Conservation (phyloP, 352 stramenopile species). For the Sclerospora graminicola region DNA sequence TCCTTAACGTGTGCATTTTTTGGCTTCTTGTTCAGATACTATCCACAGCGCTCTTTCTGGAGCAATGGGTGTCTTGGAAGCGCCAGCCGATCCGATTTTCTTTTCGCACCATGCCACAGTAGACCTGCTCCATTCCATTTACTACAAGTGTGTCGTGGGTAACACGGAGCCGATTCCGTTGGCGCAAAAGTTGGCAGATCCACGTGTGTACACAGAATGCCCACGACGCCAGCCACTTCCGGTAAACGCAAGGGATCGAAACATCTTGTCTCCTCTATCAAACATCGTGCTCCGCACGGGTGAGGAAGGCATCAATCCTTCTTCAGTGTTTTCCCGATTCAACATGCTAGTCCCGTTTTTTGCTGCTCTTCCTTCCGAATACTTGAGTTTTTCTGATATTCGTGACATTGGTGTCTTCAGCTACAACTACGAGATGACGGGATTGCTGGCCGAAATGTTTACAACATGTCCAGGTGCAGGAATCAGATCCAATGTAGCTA, state of each 20-base stretch:
- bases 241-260: constrained; percentile 25
- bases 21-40: constrained; percentile 39
- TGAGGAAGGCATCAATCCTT: constrained; percentile 23
- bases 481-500: constrained; percentile 9
- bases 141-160: constrained; percentile 69
- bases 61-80: constrained; percentile 62
- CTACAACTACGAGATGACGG: constrained; percentile 83
- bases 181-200: constrained; percentile 44
- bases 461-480: constrained; percentile 50
- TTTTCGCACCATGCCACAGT: constrained; percentile 80
- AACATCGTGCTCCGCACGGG: constrained; percentile 40
- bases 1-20: neutral
- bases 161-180: constrained; percentile 44
- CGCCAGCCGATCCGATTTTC: constrained; percentile 78
- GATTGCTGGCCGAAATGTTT: constrained; percentile 61
- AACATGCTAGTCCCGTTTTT: constrained; percentile 56
- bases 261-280: constrained; percentile 52
- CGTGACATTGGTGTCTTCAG: constrained; percentile 62
- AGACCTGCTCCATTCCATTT: constrained; percentile 79
- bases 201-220: constrained; percentile 51
- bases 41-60: constrained; percentile 65
- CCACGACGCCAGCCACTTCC: constrained; percentile 26
- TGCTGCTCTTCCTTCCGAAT: constrained; percentile 39
- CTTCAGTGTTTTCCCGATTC: constrained; percentile 40
- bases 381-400: constrained; percentile 62